Evolutionary conservation across 805 yeast genomes (phyloP).

Genomic region (Metschnikowia hibisci): DNA sequence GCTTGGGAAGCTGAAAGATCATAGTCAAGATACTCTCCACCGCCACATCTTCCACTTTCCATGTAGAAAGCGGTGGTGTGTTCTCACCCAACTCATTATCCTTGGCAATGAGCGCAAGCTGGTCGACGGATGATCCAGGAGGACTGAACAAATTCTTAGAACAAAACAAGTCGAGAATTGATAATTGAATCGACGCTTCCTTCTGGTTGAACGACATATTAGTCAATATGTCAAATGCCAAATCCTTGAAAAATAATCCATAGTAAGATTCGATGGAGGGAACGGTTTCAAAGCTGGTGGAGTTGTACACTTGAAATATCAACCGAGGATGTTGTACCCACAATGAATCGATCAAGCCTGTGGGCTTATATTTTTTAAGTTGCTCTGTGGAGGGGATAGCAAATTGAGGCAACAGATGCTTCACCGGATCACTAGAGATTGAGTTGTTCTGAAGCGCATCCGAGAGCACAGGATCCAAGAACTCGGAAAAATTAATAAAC

Average conservation of each 20-base stretch:
- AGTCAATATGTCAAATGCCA: slow-evolving; percentile 68
- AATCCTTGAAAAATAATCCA: slow-evolving; percentile 65
- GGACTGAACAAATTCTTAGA: slow-evolving; percentile 47
- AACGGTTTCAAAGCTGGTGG: slow-evolving; percentile 58
- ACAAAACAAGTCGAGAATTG: slow-evolving; percentile 70
- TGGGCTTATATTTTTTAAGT: slow-evolving; percentile 21
- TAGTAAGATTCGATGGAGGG: slow-evolving; percentile 36
- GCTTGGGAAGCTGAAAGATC: slow-evolving; percentile 68
- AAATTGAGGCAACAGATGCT: slow-evolving; percentile 39
- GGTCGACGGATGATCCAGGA: slow-evolving; percentile 76
- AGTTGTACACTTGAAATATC: slow-evolving; percentile 57
- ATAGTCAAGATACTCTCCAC: slow-evolving; percentile 77
- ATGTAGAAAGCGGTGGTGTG: slow-evolving; percentile 55
- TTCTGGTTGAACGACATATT: slow-evolving; percentile 85
- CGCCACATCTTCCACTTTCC: slow-evolving; percentile 88
- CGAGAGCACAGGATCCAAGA: slow-evolving; percentile 31
- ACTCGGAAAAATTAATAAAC: slow-evolving; percentile 31
- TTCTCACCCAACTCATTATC: slow-evolving; percentile 42
- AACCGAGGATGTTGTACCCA: slow-evolving; percentile 61
- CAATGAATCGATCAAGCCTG: slow-evolving; percentile 49
- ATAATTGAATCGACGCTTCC: slow-evolving; percentile 79
- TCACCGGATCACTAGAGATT: slow-evolving; percentile 37
- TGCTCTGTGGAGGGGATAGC: slow-evolving; percentile 27
- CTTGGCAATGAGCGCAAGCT: slow-evolving; percentile 41
- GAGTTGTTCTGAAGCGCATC: slow-evolving; percentile 32